phyloP scores from a whole-genome alignment of 2,329 filamentous ascomycete genomes.

The Chrysoporthe puriensis region DNA sequence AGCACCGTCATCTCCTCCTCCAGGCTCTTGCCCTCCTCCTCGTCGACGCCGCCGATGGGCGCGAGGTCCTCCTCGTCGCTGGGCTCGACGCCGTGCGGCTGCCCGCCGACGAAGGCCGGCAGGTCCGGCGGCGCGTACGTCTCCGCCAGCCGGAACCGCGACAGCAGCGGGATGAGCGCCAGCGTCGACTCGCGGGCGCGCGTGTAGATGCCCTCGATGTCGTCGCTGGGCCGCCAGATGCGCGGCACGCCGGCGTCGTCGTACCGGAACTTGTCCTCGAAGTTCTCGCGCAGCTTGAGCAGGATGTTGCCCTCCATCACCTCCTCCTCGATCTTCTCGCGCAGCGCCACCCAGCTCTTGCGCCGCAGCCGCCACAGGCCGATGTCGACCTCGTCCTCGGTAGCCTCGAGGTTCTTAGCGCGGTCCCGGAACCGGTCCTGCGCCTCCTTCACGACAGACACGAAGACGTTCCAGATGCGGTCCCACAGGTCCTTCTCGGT shows the following conservation, averaged over 20 bases:
- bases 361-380: conserved; percentile 90
- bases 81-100: conserved; percentile 72
- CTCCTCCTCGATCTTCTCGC: conserved; percentile 92
- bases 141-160: conserved; percentile 77
- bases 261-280: conserved; percentile 98
- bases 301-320: conserved; percentile 97
- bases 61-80: conserved; percentile 88
- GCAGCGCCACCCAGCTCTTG: conserved; percentile 91
- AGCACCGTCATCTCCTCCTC: conserved; percentile 98
- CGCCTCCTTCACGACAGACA: conserved; percentile 79
- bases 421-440: conserved; percentile 84
- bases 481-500: conserved; percentile 93
- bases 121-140: conserved; percentile 82
- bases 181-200: conserved; percentile 90
- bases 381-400: conserved; percentile 85
- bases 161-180: conserved; percentile 84
- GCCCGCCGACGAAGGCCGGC: conserved; percentile 77
- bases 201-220: conserved; percentile 95
- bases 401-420: conserved; percentile 92
- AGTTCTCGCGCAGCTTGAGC: conserved; percentile 94
- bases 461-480: conserved; percentile 87
- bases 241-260: conserved; percentile 92
- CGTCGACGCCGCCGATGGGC: conserved; percentile 91
- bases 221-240: conserved; percentile 95
- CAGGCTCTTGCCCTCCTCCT: conserved; percentile 90